phyloP scores from a whole-genome alignment of 805 yeast species.

The Lachancea sp. region DNA sequence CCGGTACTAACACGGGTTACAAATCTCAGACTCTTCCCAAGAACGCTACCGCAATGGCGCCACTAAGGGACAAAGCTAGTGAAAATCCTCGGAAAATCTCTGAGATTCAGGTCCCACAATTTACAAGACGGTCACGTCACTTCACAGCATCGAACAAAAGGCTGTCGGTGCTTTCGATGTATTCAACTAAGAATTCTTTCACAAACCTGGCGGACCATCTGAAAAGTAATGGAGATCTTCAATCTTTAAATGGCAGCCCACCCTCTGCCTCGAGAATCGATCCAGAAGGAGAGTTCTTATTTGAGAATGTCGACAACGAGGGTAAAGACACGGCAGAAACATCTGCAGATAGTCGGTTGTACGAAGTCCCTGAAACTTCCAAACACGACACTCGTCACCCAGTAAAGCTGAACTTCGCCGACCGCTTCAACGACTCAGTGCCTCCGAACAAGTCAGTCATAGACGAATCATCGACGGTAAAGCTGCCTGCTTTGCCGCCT shows the following conservation, averaged over 20 bases:
- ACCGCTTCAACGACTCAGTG: conserved; percentile 27
- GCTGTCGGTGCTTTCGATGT: conserved; percentile 62
- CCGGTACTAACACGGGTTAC: conserved; percentile 13
- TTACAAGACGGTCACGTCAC: conserved; percentile 59
- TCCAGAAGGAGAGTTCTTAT: conserved; percentile 26
- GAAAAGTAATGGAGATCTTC: conserved; percentile 18
- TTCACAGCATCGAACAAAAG: conserved; percentile 60
- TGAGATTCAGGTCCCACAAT: conserved; percentile 62
- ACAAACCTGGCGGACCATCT: conserved; percentile 47
- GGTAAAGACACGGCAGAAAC: conserved; percentile 19
- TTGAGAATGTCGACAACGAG: conserved; percentile 27
- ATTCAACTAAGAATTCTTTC: conserved; percentile 61
- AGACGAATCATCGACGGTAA: conserved; percentile 10
- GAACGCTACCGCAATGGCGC: conserved; percentile 22
- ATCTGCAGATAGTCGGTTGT: conserved; percentile 11
- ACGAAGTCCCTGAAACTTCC: conserved; percentile 17
- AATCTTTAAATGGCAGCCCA: conserved; percentile 10
- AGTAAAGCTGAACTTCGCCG: conserved; percentile 36
- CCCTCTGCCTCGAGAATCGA: conserved; percentile 15
- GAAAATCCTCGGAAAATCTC: conserved; percentile 47
- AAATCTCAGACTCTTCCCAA: conserved; percentile 24
- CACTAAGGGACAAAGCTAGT: conserved; percentile 17
- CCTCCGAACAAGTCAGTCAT: not conserved
- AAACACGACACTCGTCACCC: conserved; percentile 12
- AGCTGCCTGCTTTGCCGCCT: conserved; percentile 30